Base-by-base conservation (phyloP, 345 rosid genomes). In the Brassica carinata region DNA sequence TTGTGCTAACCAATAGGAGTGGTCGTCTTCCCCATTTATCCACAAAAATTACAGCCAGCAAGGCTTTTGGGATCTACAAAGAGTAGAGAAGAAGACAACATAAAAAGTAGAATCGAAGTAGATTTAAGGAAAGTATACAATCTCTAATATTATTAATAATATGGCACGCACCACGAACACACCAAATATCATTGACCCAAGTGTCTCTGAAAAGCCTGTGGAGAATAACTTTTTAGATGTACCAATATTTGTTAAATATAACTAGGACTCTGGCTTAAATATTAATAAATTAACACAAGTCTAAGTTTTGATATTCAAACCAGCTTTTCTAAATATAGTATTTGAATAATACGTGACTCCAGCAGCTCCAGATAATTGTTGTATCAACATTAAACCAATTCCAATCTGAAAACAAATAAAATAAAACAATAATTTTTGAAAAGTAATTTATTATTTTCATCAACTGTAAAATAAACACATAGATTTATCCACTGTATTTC, bases 1-100 rank as follows among this genome's bases (percentile, higher is more conserved):
- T 30, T 64, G 5, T 30, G 7, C 68, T 64, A 64, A 64, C 69
- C 69, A 64, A 64, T 64, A 64, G 45, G 13, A 64, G 90, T 15
- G 85, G 87, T 3, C 90, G 83, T 79, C 93, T 77, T 75, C 93
- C 93, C 43, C 64, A 85, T 67, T 19, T 82, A 68, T 89, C 93
- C 43, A 86, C 86, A 67, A 89, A 75, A 51, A 85, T 5, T 8
- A 89, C 70, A 38, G 75, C 75, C 19, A 81, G 3, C 40, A 76
- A 14, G 5, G 86, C 76, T 48, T 67, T 77, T 10, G 88, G 90
- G 30, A 77, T 78, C 87, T 88, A 79, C 68, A 69, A 15, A 65
- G 11, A 67, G 38, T 6, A 17, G 51, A 29, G 18, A 23, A 30
- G 5, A 34, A 30, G 5, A 34, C 73, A 67, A 55, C 8, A 57